Conservation (phyloP, 768 basidiomycete species). For the Lanmaoa pseudosensibilis region DNA sequence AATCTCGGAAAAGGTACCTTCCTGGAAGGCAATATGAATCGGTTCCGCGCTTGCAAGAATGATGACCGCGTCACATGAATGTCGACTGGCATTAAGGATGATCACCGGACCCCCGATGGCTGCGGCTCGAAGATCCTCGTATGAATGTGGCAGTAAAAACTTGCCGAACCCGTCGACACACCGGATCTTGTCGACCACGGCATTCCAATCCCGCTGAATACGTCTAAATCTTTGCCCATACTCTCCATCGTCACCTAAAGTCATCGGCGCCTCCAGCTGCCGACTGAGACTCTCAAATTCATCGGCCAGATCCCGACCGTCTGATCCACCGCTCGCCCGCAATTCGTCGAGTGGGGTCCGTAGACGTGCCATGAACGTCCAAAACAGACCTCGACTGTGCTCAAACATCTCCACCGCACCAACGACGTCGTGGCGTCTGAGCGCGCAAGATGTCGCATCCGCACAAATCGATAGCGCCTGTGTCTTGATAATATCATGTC, state of each 20-base stretch:
- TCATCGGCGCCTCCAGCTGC: constrained; percentile 21
- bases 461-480: constrained; percentile 16
- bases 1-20: constrained; percentile 7
- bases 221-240: constrained; percentile 18
- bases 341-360: constrained; percentile 28
- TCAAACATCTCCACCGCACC: constrained; percentile 38
- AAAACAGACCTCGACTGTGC: constrained; percentile 29
- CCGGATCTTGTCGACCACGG: constrained; percentile 26
- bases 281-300: constrained; percentile 20
- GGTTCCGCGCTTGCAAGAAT: constrained; percentile 12
- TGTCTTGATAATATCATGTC: constrained; percentile 15
- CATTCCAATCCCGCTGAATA: constrained; percentile 26
- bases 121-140: constrained; percentile 17
- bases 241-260: constrained; percentile 7
- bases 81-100: constrained; percentile 31
- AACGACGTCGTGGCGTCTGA: constrained; percentile 15
- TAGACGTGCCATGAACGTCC: constrained; percentile 24
- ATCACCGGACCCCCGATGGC: constrained; percentile 32
- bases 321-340: constrained; percentile 8
- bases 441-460: constrained; percentile 31
- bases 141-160: constrained; percentile 26
- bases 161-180: constrained; percentile 22
- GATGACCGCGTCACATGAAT: constrained; percentile 23
- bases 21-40: constrained; percentile 12
- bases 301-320: constrained; percentile 13